Evolutionary conservation across 768 basidiomycete genomes (phyloP), one percentile per base, ranked within the genome.

Genomic region (Suillus luteus): DNA sequence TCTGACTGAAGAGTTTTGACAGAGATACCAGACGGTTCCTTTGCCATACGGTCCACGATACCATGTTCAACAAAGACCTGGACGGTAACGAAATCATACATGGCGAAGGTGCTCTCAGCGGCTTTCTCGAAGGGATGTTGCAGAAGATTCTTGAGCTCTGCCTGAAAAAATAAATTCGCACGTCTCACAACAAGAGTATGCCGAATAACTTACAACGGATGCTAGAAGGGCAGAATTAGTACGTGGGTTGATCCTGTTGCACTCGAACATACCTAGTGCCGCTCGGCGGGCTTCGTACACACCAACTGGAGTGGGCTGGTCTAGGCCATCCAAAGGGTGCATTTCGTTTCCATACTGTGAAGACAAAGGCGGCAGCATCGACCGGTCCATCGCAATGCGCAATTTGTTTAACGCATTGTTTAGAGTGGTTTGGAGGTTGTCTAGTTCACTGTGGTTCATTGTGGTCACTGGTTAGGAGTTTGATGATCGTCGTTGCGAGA

Each of bases 21-120:
- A n/a, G 59, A 59, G 5, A 68, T n/a, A 15, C 70, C 70, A 43
- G 62, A 59, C 17, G 64, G 41, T 8, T 55, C 48, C 17, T 64
- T 40, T n/a, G 67, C 69, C 10, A 71, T 63, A 27, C 59, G 31
- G 49, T 71, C 70, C 27, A 62, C 44, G 17, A 71, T 62, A 1
- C 70, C 70, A 22, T 64, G 59, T 22, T 70, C 62, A 14, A 71
- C 59, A 5, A 68, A 40, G 24, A 66, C 64, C 33, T 71, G 65
- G 4, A 71, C 57, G 44, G 60, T 54, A 6, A 65, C 61, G 14
- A 62, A 64, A 41, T 70, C 67, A 22, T 71, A 71, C 19, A 71
- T 65, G 10, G 67, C 61, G 14, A 49, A 66, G 10, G 69, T 6
- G 11, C 31, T 19, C 33, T 61, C 60, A 27, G 35, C 35, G 2